Percentiles rank a stretch among this genome's conserved stretches.
These are phyloP conservation scores for Iberis pinnata DNA, from an alignment of 345 rosid genomes.

Conservation along the genomic window DNA sequence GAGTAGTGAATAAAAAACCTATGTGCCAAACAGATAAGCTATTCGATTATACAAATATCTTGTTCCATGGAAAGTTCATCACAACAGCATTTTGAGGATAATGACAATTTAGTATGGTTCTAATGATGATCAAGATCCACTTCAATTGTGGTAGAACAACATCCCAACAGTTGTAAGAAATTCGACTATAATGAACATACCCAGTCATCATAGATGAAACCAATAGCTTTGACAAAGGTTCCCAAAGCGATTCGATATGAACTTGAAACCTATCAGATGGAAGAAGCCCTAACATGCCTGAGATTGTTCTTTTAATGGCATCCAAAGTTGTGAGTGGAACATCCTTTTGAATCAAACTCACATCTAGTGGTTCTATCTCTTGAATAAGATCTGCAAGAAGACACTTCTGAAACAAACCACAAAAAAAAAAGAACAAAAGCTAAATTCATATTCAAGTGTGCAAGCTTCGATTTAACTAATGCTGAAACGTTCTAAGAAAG, in stretches of 20 bases:
- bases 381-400: slow-evolving; percentile 57
- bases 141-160: too few species aligned
- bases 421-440: background rate
- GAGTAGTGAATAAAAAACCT: too few species aligned
- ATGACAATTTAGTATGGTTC: too few species aligned
- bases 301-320: slow-evolving; percentile 96
- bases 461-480: too few species aligned
- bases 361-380: slow-evolving; percentile 89
- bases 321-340: slow-evolving; percentile 77
- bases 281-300: slow-evolving; percentile 94
- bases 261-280: slow-evolving; percentile 93
- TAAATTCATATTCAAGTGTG: background rate
- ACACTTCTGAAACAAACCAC: slow-evolving; percentile 43
- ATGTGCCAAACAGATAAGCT: background rate
- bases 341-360: slow-evolving; percentile 81
- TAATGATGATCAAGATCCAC: too few species aligned
- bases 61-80: background rate
- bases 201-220: slow-evolving; percentile 98
- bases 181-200: slow-evolving; percentile 33
- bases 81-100: background rate
- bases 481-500: background rate
- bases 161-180: background rate
- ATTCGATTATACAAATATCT: background rate
- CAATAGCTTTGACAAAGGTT: slow-evolving; percentile 77
- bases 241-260: slow-evolving; percentile 85